These are phyloP conservation scores for Pseudozyma sp. DNA, from an alignment of 1,284 basidiomycete genomes.

Conservation along the genomic window DNA sequence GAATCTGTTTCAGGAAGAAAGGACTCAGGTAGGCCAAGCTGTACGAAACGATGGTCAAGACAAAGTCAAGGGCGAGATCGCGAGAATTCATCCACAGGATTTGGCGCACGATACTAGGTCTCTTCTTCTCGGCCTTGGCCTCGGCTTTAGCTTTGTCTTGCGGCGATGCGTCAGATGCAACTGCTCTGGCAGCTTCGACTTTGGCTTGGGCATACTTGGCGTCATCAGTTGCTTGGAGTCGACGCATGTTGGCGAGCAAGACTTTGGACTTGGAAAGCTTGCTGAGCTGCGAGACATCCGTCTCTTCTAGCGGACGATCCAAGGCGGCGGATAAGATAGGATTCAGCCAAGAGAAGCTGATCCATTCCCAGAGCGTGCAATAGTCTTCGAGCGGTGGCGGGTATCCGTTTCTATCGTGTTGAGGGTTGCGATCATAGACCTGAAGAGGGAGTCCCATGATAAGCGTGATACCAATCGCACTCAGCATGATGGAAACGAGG, in stretches of 20 bases:
- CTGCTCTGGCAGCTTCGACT: slow-evolving; percentile 7
- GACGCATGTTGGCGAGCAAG: slow-evolving; percentile 36
- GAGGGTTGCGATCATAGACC: slow-evolving; percentile 35
- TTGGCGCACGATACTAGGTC: slow-evolving; percentile 28
- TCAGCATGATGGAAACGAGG: slow-evolving; percentile 11
- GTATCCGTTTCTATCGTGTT: slow-evolving; percentile 27
- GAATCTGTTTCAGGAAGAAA: slow-evolving; percentile 53
- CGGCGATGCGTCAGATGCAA: neutral
- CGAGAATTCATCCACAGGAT: slow-evolving; percentile 42
- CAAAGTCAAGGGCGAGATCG: slow-evolving; percentile 40
- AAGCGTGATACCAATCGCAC: slow-evolving; percentile 7
- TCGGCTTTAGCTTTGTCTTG: slow-evolving; percentile 3
- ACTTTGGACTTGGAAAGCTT: slow-evolving; percentile 33
- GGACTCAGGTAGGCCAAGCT: slow-evolving; percentile 42
- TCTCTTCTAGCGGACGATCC: slow-evolving; percentile 40
- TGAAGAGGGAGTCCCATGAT: slow-evolving; percentile 36
- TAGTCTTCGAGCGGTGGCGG: slow-evolving; percentile 78
- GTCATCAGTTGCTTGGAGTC: slow-evolving; percentile 13
- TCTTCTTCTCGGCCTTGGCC: slow-evolving; percentile 35
- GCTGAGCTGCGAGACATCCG: slow-evolving; percentile 48
- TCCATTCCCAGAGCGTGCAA: slow-evolving; percentile 81
- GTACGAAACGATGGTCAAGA: slow-evolving; percentile 51
- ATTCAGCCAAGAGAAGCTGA: slow-evolving; percentile 80
- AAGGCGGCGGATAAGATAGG: slow-evolving; percentile 28
- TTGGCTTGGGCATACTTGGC: slow-evolving; percentile 16